Base-by-base conservation (phyloP, 139 green algal genomes). In the Astrephomene gubernaculifera region DNA sequence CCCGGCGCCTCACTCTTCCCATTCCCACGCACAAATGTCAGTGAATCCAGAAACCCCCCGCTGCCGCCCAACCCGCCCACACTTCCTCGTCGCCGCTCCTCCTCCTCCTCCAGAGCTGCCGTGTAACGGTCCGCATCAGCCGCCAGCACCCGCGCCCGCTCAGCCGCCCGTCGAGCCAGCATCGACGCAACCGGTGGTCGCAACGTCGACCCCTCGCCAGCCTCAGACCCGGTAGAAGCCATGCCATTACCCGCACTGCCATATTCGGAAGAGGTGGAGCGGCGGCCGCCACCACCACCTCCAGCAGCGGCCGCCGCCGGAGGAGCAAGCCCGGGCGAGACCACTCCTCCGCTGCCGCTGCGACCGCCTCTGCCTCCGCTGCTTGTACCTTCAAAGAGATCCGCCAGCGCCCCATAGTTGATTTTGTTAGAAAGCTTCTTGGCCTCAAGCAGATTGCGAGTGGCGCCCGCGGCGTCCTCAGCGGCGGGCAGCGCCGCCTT, bases 391-490 rank as follows among this genome's bases (percentile, higher is more conserved):
- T 36, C 81, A 27, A 81, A 87, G 17, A 97, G 88, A 49, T 92
- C 86, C 4, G 91, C 88, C 85, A 98, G 87, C 4, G 89, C 90
- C 24, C 83, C 87, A 90, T 98, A 98, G 93, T 98, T 97, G 89
- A 98, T 97, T 85, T 98, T 98, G 72, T 87, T 93, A 54, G 82
- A 92, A 44, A 97, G 89, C 80, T 96, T 96, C 69, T 93, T 92
- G 67, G 88, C 41, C 54, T 94, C 90, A 39, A 97, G 85, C 87
- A 96, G 93, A 61, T 86, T 83, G 38, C 89, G 81, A 2, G 92
- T 88, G 43, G 93, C 94, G 71, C 91, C 88, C 21, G 75, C 71
- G n/a, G 87, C 88, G 49, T 75, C 88, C 31, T 90, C 88, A 5
- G 86, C 88, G 31, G 82, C 64, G 25, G 76, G 79, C 24, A 86